Evolutionary conservation across 352 stramenopile genomes (phyloP), one percentile per base, ranked within the genome.

Genomic region (Phytophthora podocarpi): DNA sequence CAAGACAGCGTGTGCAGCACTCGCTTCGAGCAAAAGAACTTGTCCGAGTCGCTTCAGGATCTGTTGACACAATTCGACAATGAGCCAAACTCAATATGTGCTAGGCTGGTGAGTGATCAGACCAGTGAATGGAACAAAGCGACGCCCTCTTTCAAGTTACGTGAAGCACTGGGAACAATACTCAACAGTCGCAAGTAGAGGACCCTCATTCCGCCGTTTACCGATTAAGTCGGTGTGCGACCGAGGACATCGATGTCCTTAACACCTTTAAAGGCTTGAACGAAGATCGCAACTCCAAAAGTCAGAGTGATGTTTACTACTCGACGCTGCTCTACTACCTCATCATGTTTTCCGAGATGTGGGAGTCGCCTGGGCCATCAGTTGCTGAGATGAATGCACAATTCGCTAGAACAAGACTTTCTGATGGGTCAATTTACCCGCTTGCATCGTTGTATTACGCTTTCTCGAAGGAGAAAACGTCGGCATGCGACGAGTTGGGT

Each of bases 301-400:
- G 12, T 18, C 9, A 51, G 28, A 16, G 32, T 15, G 32, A 37
- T 15, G 18, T 37, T 18, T 63, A 67, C 27, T 20, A 48, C 15
- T 80, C 74, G 1, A 66, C 31, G 1, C 49, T 80, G 27, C 58
- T 78, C 16, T 73, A 75, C 42, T 57, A 81, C 37, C 53, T 79
- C 13, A 68, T 83, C n/a, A 61, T 71, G 13, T 73, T 69, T 40
- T 80, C 71, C 0, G 74, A 83, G 43, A 72, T 78, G 50, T 78
- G 70, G 67, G 67, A 76, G 12, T 53, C 20, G 0, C 74, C 74
- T 16, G 32, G 6, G 18, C 32, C 32, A 15, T 37, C 32, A 6
- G 1, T 46, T 4, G 1, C 18, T 7, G 39, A 31, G 5, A 56
- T 80, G 40, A 11, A 40, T 0, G 16, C 34, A 10, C 39, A 55